Evolutionary conservation across 345 rosid genomes (phyloP), one percentile per base, ranked within the genome.

Genomic region (Cochlearia excelsa): DNA sequence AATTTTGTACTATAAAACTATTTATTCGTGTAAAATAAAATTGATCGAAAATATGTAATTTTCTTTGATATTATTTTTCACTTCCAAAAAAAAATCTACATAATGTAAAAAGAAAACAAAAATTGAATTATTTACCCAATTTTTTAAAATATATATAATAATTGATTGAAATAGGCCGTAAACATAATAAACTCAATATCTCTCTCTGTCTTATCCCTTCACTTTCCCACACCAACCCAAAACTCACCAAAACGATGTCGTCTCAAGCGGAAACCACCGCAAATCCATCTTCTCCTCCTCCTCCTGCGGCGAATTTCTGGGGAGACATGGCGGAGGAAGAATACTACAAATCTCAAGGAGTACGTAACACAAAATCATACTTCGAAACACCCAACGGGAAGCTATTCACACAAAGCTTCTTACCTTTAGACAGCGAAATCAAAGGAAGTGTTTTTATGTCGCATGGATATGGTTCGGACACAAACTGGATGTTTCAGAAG

Each of bases 401-500:
- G 72, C 66, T 93, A 68, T 93, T 88, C 66, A 85, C 91, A 0
- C 95, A 92, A 80, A 72, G 86, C 49, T 88, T 92, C 57, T 6
- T 88, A 5, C 97, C 99, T 0, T 65, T 92, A 59, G 94, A 86
- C 63, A 65, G 75, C 40, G 67, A 81, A 23, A 77, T 88, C 74
- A 93, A 86, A 73, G 99, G 73, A 4, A 46, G 94, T 2, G 97
- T 88, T 5, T 85, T 59, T 74, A 88, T 86, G 97, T 69, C 85
- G 46, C 97, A 93, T 34, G 99, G 97, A 29, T 93, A 88, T 33
- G 99, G 95, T 70, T 86, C 97, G 3, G 99, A 93, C 47, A 81
- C 97, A 1, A 91, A 94, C 1, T 93, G 97, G 99, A 8, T 89
- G 71, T 88, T 93, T 68, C 97, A 86, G 77, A 86, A 85, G 86